Evolutionary conservation across 1,284 basidiomycete species (phyloP), one percentile per base, ranked within the genome.

Genomic region (Sutorius eximius): DNA sequence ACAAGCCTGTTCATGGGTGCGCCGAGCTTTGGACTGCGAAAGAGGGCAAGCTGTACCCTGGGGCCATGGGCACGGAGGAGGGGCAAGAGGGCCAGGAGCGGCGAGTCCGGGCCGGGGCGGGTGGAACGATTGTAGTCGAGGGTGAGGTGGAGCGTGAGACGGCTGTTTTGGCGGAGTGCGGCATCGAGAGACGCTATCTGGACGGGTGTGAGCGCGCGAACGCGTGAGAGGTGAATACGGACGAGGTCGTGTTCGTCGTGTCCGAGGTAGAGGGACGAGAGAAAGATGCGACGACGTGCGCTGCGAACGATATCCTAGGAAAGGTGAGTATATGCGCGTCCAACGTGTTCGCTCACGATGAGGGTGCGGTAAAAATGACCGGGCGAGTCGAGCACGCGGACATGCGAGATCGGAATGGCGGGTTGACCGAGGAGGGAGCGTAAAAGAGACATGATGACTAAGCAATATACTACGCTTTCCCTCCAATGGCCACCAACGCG

Each of bases 121-220:
- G 96, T 99, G 1, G 93, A 92, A 40, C 96, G 87, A 66, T 98
- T 91, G 56, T 92, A 82, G 74, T 99, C 97, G 56, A 96, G 81
- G 37, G 92, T 80, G 51, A 99, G 75, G 45, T 88, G 78, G 15
- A 96, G 75, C 27, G 84, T 80, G 2, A 99, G 78, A 3, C 76
- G 61, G 0, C 82, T 81, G 55, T 87, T 90, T 3, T 71, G 66
- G 37, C 71, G 70, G 4, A 98, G 77, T 3, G 89, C 81, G 1
- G 76, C 63, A 45, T 80, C 75, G 36, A 97, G 73, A 2, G 87
- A 75, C 40, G 82, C 76, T 57, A 96, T 76, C 94, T 96, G 60
- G 27, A 27, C 0, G 29, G 46, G 48, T 0, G 42, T 58, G 48
- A 57, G 57, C 3, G 33, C 38, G 32, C 13, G 37, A 13, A 53